Conservation (phyloP, 148 eudicot species). For the Simmondsia chinensis region DNA sequence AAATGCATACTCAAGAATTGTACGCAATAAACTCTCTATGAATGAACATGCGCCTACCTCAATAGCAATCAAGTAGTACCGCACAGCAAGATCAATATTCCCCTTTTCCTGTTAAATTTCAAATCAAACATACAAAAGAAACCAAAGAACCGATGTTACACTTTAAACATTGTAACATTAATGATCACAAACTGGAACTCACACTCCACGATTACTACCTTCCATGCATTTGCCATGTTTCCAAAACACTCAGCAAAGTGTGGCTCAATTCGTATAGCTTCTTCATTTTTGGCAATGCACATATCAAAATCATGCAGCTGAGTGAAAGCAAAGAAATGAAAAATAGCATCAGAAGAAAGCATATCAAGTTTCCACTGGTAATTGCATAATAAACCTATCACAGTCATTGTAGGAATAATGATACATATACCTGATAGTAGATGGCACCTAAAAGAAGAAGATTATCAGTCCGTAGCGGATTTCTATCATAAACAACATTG, state of each 20-base stretch:
- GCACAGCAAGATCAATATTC: slow-evolving; percentile 83
- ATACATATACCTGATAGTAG: slow-evolving; percentile 76
- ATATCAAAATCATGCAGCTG: slow-evolving; percentile 88
- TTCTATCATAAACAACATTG: slow-evolving; percentile 71
- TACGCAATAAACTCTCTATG: too few species aligned
- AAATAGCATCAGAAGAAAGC: neutral
- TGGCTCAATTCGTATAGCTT: slow-evolving; percentile 78
- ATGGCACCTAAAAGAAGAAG: slow-evolving; percentile 86
- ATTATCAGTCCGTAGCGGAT: slow-evolving; percentile 80
- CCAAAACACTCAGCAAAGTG: slow-evolving; percentile 95
- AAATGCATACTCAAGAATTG: too few species aligned
- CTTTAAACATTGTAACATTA: too few species aligned
- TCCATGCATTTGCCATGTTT: slow-evolving; percentile 98
- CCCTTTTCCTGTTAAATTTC: slow-evolving; percentile 83
- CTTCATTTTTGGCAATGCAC: slow-evolving; percentile 88
- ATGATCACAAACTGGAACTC: too few species aligned
- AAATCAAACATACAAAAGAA: too few species aligned
- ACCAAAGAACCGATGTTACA: too few species aligned
- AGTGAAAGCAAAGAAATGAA: slow-evolving; percentile 6
- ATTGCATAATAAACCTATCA: neutral
- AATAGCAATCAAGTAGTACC: slow-evolving; percentile 71
- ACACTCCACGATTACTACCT: slow-evolving; percentile 64
- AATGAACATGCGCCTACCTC: slow-evolving; percentile 59
- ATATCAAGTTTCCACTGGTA: neutral
- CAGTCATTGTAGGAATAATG: too few species aligned